A percentile compares a stretch with the other conserved stretches of the same genome.
phyloP scores from a whole-genome alignment of 768 basidiomycete genomes.

The Auricularia sp. region DNA sequence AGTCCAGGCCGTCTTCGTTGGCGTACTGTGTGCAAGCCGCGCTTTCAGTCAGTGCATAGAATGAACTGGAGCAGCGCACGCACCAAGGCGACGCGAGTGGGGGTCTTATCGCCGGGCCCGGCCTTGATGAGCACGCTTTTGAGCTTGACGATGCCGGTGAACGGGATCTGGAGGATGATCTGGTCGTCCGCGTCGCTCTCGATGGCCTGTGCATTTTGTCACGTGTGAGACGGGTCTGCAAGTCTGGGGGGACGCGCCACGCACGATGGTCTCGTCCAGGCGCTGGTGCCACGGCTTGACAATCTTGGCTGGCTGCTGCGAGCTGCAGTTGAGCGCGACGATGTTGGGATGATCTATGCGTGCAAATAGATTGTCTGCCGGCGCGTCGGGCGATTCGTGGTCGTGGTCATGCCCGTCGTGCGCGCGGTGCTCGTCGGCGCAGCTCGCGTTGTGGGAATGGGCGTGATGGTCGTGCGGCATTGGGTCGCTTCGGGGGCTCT shows the following conservation, averaged over 20 bases:
- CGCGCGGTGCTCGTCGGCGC: constrained; percentile 46
- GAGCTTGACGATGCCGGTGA: constrained; percentile 78
- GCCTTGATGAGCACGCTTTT: constrained; percentile 74
- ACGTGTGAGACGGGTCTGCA: not conserved
- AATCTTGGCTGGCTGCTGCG: constrained; percentile 37
- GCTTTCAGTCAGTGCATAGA: no score
- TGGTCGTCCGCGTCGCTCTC: constrained; percentile 87
- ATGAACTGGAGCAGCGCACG: constrained; percentile 14
- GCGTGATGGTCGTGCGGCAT: constrained; percentile 46
- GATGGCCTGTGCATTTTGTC: constrained; percentile 42
- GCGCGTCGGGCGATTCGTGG: constrained; percentile 32
- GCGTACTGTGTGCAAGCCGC: constrained; percentile 41
- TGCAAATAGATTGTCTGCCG: constrained; percentile 59
- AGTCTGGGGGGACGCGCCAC: constrained; percentile 2
- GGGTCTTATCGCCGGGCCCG: constrained; percentile 72
- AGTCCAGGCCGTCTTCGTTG: constrained; percentile 72
- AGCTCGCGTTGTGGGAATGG: constrained; percentile 29
- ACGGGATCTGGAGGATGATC: constrained; percentile 78
- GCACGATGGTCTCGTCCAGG: constrained; percentile 40
- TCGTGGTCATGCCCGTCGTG: constrained; percentile 40
- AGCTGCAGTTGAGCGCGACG: constrained; percentile 59
- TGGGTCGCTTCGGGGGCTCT: not conserved
- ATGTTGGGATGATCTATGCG: constrained; percentile 77
- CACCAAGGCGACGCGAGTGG: constrained; percentile 61
- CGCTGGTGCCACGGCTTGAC: constrained; percentile 86